Evolutionary conservation across 202 grass and related monocot species (phyloP).

Genomic region (Setaria italica): DNA sequence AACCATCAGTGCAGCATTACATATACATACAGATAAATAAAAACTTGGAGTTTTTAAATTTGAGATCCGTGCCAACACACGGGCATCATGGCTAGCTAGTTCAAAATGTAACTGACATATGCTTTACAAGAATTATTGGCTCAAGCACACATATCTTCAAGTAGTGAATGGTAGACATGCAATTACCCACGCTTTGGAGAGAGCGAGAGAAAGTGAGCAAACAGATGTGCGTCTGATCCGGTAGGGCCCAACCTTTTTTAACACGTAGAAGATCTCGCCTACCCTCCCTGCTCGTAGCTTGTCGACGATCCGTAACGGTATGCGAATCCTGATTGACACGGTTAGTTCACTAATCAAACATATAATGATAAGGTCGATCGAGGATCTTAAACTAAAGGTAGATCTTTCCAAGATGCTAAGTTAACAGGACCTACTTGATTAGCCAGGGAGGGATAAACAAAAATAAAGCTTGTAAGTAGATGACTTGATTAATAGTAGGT

Average conservation of each 20-base stretch:
- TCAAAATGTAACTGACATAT: too few relatives aligned
- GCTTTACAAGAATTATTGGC: too few relatives aligned
- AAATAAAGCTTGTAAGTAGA: not conserved
- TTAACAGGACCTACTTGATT: not conserved
- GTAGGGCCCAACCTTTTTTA: not conserved
- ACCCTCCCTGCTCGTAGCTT: not conserved
- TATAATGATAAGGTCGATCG: not conserved
- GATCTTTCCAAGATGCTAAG: constrained; percentile 12
- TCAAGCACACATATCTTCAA: too few relatives aligned
- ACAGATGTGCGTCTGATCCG: not conserved
- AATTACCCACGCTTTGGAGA: too few relatives aligned
- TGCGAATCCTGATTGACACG: constrained; percentile 14
- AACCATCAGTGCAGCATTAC: too few relatives aligned
- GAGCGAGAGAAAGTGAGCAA: too few relatives aligned
- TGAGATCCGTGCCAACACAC: too few relatives aligned
- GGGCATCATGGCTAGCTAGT: too few relatives aligned
- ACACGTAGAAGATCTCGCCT: constrained; percentile 21
- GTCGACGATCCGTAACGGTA: not conserved
- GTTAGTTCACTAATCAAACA: constrained; percentile 24
- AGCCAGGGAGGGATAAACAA: not conserved
- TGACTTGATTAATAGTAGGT: not conserved
- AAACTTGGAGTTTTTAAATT: too few relatives aligned
- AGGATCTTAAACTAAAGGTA: not conserved
- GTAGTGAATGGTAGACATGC: too few relatives aligned
- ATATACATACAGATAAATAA: too few relatives aligned